A percentile compares a stretch with the other conserved stretches of the same genome.
phyloP scores from a whole-genome alignment of 331 rosid genomes.

The Stylosanthes scabra region DNA sequence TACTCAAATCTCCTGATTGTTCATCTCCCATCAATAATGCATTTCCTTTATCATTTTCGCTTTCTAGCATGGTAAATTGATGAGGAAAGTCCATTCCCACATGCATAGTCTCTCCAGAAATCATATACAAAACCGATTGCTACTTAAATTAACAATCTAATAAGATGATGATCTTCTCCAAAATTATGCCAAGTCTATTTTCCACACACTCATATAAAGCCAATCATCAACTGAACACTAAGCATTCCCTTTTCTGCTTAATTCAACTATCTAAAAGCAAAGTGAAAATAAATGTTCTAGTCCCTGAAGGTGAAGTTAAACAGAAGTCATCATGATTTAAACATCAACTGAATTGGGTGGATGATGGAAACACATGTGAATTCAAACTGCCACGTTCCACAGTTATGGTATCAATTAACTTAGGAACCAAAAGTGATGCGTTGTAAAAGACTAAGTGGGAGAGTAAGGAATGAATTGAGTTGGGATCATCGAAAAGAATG shows the following conservation, averaged over 20 bases:
- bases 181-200: neutral
- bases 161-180: neutral
- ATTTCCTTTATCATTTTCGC: constrained; percentile 52
- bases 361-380: neutral
- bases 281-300: no score
- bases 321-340: neutral
- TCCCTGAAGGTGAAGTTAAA: neutral
- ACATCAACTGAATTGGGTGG: neutral
- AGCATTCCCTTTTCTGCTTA: no score
- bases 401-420: neutral
- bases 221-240: no score
- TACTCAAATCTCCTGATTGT: constrained; percentile 41
- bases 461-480: constrained; percentile 14
- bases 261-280: no score
- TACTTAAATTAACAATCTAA: constrained; percentile 4
- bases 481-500: constrained; percentile 3
- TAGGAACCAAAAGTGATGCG: neutral
- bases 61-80: constrained; percentile 54
- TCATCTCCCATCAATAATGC: constrained; percentile 55
- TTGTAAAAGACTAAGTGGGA: neutral
- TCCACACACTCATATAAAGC: neutral
- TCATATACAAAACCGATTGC: constrained; percentile 40
- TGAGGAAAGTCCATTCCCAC: constrained; percentile 66
- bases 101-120: constrained; percentile 54
- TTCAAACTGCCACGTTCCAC: constrained; percentile 3